Conservation (phyloP, 306 rosid genomes). For the Quillaja saponaria region DNA sequence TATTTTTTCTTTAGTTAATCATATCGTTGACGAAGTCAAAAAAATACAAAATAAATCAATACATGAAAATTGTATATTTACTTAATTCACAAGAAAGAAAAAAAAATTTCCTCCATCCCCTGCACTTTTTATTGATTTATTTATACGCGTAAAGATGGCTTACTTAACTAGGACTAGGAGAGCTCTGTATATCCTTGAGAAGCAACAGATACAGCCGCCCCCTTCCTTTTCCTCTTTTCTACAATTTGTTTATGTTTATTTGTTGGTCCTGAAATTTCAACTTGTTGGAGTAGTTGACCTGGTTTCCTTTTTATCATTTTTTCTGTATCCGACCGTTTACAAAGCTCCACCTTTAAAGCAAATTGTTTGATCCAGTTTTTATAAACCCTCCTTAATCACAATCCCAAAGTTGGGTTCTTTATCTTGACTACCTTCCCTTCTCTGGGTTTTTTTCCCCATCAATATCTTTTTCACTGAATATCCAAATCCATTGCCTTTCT, state of each 20-base stretch:
- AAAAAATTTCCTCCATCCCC: no score
- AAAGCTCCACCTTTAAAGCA: slow-evolving; percentile 4
- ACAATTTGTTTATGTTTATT: no score
- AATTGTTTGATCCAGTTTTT: slow-evolving; percentile 20
- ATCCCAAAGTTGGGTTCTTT: slow-evolving; percentile 25
- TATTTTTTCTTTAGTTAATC: no score
- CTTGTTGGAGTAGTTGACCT: slow-evolving; percentile 42
- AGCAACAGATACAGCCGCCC: no score
- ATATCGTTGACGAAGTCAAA: no score
- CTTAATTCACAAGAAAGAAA: no score
- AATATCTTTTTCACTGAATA: not conserved
- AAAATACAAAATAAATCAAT: no score
- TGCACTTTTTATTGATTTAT: no score
- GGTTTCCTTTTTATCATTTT: slow-evolving; percentile 4
- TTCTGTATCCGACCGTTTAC: slow-evolving; percentile 23
- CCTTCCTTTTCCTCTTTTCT: not conserved
- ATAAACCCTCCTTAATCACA: slow-evolving; percentile 8
- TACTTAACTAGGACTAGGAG: no score
- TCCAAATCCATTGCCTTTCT: not conserved
- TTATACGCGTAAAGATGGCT: no score
- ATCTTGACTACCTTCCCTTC: slow-evolving; percentile 9
- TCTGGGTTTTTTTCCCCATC: slow-evolving; percentile 22
- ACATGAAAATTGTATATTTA: no score
- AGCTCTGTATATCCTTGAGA: no score
- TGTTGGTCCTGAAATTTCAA: slow-evolving; percentile 9